Base-by-base conservation (phyloP, 495 filamentous ascomycete species). In the Daldinia grandis region DNA sequence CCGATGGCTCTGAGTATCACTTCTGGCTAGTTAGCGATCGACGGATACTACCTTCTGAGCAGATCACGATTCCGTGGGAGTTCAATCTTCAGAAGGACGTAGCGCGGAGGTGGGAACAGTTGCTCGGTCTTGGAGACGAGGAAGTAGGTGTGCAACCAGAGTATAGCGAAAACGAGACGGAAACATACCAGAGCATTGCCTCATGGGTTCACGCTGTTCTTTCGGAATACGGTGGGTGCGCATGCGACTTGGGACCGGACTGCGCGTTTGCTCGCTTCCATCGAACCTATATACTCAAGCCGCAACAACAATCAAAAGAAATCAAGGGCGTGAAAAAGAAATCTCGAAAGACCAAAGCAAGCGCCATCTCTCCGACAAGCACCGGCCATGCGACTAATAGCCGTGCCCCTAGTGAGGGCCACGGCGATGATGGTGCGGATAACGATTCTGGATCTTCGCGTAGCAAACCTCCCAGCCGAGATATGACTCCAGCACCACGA, bases 21-120 rank as follows among this genome's bases (percentile, higher is more conserved):
- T 95, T 97, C 79, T 97, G 94, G 84, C 88, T 96, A 64, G 86
- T 96, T 60, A 92, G 92, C 63, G 91, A 91, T 71, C 83, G 89
- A 54, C 85, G 89, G 42, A 91, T 97, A 69, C 77, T 87, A 27
- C 76, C 83, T 19, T 79, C 79, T 25, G 86, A 86, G 69, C 83
- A 87, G 64, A 83, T 88, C 31, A 88, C 86, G 5, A 82, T 88
- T 24, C 79, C 83, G 5, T 88, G 86, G 86, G 84, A 87, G 49
- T 86, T 86, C 47, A 78, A 81, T 15, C 76, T 87, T 44, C 81
- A 82, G 54, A 81, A 82, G n/a, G 71, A 79, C 25, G 76, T 78
- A 2, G 76, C 78, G 35, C 71, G 73, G 12, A 79, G 81, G 42
- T 85, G 80, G 74, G 69, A 82, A n/a, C 79, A 82, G 35, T 61